phyloP scores from a whole-genome alignment of 148 eudicot species.

The Selenicereus undatus region DNA sequence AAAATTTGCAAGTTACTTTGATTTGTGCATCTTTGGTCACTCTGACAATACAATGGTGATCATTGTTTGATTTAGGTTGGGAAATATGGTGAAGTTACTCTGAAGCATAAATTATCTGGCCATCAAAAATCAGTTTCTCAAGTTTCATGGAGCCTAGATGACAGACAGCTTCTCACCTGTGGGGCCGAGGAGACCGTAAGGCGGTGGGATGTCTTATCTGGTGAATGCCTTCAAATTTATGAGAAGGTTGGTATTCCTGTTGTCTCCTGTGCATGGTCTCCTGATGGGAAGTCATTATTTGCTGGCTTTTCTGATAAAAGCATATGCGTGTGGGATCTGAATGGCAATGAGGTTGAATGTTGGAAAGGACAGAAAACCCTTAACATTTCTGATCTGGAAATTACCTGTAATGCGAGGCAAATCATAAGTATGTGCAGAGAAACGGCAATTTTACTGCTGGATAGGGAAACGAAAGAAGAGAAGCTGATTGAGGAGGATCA shows the following conservation, averaged over 20 bases:
- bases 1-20: background rate
- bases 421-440: constrained; percentile 69
- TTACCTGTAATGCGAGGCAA: constrained; percentile 55
- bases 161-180: constrained; percentile 67
- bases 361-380: constrained; percentile 63
- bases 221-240: constrained; percentile 68
- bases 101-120: constrained; percentile 57
- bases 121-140: constrained; percentile 66
- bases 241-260: constrained; percentile 53
- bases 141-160: constrained; percentile 80
- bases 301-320: constrained; percentile 67
- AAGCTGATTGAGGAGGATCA: constrained; percentile 56
- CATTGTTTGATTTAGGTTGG: constrained; percentile 33
- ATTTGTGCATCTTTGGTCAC: background rate
- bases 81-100: constrained; percentile 37
- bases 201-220: constrained; percentile 70
- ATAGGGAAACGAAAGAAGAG: constrained; percentile 49
- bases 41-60: background rate
- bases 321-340: constrained; percentile 73
- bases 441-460: constrained; percentile 37
- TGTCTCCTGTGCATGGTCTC: constrained; percentile 81
- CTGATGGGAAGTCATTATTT: constrained; percentile 58
- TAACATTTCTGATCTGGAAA: constrained; percentile 59
- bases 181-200: constrained; percentile 67
- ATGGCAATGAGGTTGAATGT: constrained; percentile 65